Conservation (phyloP, 2,329 filamentous ascomycete genomes). For the Setomelanomma holmii region DNA sequence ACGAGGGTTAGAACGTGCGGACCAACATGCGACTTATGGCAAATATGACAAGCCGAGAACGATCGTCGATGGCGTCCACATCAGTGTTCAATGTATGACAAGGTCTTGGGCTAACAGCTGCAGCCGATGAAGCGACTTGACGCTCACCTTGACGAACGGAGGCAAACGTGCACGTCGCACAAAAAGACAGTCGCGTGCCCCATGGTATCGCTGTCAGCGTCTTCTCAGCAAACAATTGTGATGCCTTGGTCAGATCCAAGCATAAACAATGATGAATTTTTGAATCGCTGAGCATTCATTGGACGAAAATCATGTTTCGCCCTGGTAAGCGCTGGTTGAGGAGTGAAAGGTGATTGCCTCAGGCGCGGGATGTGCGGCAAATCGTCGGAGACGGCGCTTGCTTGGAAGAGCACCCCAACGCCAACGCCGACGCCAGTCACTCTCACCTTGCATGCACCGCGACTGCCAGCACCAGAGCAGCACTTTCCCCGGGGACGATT, state of each 20-base stretch:
- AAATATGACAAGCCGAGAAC: background rate
- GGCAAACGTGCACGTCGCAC: background rate
- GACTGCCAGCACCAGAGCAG: constrained; percentile 21
- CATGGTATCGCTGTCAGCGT: background rate
- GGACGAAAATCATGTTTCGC: background rate
- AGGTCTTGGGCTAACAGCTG: background rate
- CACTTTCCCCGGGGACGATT: constrained; percentile 18
- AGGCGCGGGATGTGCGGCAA: constrained; percentile 17
- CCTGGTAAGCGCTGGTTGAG: constrained; percentile 8
- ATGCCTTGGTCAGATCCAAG: background rate
- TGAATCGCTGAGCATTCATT: background rate
- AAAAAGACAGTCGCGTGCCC: background rate
- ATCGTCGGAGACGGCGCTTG: constrained; percentile 16
- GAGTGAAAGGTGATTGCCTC: constrained; percentile 1
- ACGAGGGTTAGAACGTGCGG: too few relatives aligned
- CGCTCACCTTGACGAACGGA: background rate
- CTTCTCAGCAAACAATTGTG: background rate
- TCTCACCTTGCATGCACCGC: constrained; percentile 22
- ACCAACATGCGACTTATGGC: background rate
- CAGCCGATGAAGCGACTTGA: background rate
- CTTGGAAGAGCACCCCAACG: constrained; percentile 4
- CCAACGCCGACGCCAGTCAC: constrained; percentile 5
- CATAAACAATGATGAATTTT: background rate
- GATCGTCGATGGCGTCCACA: background rate
- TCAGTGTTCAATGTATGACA: background rate